These are phyloP conservation scores for Grosmannia penicillata DNA, from an alignment of 2,329 filamentous ascomycete species.

Conservation along the genomic window DNA sequence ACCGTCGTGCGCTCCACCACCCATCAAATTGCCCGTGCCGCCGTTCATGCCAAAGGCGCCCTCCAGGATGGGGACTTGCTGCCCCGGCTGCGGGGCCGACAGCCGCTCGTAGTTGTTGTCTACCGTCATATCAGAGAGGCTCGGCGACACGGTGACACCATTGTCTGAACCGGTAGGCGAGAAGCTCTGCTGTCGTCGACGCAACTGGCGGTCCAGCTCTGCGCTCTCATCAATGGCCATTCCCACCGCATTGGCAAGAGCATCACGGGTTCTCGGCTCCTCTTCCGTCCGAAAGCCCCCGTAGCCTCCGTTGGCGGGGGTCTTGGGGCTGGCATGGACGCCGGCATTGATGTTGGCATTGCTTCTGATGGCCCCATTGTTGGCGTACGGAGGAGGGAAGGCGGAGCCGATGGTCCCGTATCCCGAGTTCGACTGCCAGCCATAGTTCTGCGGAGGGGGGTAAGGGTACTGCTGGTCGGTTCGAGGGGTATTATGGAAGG, in stretches of 20 bases:
- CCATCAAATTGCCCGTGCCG: no score
- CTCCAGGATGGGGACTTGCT: neutral
- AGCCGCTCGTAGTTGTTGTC: slow-evolving; percentile 31
- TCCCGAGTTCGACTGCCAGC: slow-evolving; percentile 9
- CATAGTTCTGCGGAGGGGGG: slow-evolving; percentile 7
- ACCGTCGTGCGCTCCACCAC: slow-evolving; percentile 20
- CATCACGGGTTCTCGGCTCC: neutral
- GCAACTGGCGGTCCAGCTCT: slow-evolving; percentile 11
- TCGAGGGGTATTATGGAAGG: slow-evolving; percentile 20
- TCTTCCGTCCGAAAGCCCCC: neutral
- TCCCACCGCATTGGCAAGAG: neutral
- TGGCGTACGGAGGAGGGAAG: slow-evolving; percentile 12
- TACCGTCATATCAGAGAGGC: slow-evolving; percentile 43
- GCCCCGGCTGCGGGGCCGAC: slow-evolving; percentile 12
- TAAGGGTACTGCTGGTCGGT: slow-evolving; percentile 6
- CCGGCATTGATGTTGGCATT: neutral
- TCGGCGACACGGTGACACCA: slow-evolving; percentile 39
- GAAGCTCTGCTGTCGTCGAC: slow-evolving; percentile 34
- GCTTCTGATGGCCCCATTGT: slow-evolving; percentile 11
- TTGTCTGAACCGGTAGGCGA: slow-evolving; percentile 44
- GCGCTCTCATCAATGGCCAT: neutral
- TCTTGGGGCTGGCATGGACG: neutral
- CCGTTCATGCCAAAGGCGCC: neutral
- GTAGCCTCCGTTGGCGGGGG: neutral
- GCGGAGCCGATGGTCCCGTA: slow-evolving; percentile 9